Percentiles rank a stretch among this genome's conserved stretches.
Conservation (phyloP, 2,329 filamentous ascomycete species). For the Apiospora saccharicola region DNA sequence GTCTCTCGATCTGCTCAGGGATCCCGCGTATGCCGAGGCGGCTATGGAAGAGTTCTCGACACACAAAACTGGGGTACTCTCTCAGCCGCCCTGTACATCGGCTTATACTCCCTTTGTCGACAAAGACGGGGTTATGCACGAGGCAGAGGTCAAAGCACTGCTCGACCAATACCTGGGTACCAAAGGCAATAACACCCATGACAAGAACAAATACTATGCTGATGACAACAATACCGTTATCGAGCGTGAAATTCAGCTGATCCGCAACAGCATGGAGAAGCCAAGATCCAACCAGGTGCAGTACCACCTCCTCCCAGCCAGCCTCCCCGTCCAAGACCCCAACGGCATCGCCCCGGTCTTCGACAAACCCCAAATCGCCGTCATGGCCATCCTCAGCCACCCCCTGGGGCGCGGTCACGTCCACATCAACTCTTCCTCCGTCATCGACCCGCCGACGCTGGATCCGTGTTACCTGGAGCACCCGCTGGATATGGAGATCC, state of each 20-base stretch:
- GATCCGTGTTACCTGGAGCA: conserved; percentile 64
- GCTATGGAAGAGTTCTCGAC: conserved; percentile 46
- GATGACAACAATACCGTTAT: not conserved
- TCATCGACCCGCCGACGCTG: conserved; percentile 54
- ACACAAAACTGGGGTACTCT: conserved; percentile 44
- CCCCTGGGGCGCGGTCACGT: conserved; percentile 66
- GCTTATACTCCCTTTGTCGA: conserved; percentile 46
- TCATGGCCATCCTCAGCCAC: conserved; percentile 66
- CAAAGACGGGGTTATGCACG: conserved; percentile 35
- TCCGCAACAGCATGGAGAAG: conserved; percentile 39
- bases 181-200: conserved; percentile 27
- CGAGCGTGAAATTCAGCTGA: conserved; percentile 30
- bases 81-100: conserved; percentile 48
- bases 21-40: conserved; percentile 42
- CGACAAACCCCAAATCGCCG: conserved; percentile 59
- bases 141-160: conserved; percentile 36
- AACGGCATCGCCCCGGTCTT: conserved; percentile 38
- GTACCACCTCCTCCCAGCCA: not conserved
- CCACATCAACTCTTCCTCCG: conserved; percentile 58
- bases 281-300: conserved; percentile 31
- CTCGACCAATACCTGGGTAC: conserved; percentile 35
- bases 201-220: too few relatives aligned
- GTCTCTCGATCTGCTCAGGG: conserved; percentile 37
- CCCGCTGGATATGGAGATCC: conserved; percentile 62
- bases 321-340: conserved; percentile 38